Conservation (phyloP, 2,329 filamentous ascomycete species). For the Aurifilum marmelostoma region DNA sequence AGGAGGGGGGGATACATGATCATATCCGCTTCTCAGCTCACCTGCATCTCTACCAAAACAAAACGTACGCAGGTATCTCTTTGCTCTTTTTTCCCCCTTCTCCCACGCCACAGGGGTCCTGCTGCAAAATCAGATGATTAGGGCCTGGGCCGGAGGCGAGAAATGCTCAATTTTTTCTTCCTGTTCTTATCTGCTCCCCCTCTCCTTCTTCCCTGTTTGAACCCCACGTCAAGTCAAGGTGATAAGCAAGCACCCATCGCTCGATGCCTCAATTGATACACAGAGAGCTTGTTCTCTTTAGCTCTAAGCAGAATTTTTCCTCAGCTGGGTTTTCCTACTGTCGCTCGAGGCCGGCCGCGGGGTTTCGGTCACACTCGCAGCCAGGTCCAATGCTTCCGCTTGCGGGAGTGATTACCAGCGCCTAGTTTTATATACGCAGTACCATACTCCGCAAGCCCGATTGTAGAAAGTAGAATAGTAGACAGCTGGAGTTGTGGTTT, state of each 20-base stretch:
- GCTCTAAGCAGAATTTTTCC: slow-evolving; percentile 1
- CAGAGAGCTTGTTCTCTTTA: neutral
- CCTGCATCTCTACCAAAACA: no score
- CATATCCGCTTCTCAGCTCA: no score
- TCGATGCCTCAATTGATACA: neutral
- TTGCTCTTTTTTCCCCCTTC: no score
- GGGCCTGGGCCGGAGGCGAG: neutral
- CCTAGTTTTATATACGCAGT: neutral
- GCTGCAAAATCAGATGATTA: neutral
- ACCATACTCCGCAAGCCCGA: no score
- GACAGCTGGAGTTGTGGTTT: no score
- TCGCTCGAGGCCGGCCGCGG: neutral
- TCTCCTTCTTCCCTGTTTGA: neutral
- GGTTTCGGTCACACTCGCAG: neutral
- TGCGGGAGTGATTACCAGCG: neutral
- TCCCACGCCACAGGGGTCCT: no score
- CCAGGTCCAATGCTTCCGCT: neutral
- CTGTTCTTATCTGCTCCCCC: neutral
- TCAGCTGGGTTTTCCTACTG: neutral
- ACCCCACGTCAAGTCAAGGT: neutral
- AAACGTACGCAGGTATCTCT: neutral
- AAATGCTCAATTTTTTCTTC: neutral
- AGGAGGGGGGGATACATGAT: no score
- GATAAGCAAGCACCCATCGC: neutral
- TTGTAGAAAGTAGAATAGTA: no score